Base-by-base conservation (phyloP, 257 asterid species). In the Ilex aquifolium region DNA sequence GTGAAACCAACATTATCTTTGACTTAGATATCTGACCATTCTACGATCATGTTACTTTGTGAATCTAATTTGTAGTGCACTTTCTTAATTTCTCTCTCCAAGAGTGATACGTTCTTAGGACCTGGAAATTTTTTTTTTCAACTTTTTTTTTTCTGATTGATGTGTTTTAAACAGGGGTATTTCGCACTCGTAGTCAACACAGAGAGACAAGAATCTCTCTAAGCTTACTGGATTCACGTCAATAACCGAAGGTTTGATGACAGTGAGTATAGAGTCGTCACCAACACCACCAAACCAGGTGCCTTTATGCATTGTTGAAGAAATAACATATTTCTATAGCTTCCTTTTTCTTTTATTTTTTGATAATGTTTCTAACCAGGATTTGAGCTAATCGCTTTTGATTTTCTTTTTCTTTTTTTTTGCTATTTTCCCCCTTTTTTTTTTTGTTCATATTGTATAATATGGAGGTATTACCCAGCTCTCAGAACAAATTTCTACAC, bases 131-230 rank as follows among this genome's bases (percentile, higher is more conserved):
- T 36, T 4, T 36, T 36, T 4, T 36, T 8, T 4, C 5, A 36
- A 36, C 42, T 21, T 0, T 21, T 21, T 36, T 36, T 4, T 36
- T 36, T 36, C 42, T 36, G 42, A 4, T 36, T 46, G 52, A 7
- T 46, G n/a, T 46, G 52, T 15, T 53, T 3, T 53, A 7, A 16
- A 60, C 81, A 87, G 96, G 76, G 94, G 96, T 48, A 71, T 93
- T 79, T 93, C 97, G n/a, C 95, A 85, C 70, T 93, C 97, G 12
- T 93, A 81, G 72, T 73, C 97, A 62, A 84, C 87, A 57, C 82
- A 79, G 46, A 72, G 84, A 74, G 97, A 93, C 65, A 81, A 54
- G 69, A 74, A 75, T 71, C 68, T 81, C 46, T 72, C 94, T 59
- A 83, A 82, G 73, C 59, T 71, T 44, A 51, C 62, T 29, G 59